Evolutionary conservation across 148 eudicot species (phyloP), one percentile per base, ranked within the genome.

Genomic region (Rhododendron mucronatum): DNA sequence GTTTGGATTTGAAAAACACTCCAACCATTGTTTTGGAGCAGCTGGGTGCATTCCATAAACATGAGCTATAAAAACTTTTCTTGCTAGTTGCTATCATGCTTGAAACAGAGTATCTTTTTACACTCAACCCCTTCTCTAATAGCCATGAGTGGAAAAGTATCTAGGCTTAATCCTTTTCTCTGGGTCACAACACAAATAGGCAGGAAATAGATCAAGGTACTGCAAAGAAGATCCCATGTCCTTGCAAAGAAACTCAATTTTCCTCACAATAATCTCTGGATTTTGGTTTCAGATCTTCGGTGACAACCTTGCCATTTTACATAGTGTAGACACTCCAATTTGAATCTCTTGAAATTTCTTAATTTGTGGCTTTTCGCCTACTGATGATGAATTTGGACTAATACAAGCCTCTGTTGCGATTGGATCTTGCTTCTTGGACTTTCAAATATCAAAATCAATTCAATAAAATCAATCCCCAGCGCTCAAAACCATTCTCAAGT

Each of bases 161-260:
- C 98, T 92, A 18, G 96, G 98, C 80, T 87, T 95, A 50, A 95
- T 89, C 88, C 96, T 89, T 71, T 90, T 93, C 85, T 94, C 98
- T 51, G 94, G 87, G 85, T 91, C 92, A 85, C 85, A 93, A 75
- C 91, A 84, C 85, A 95, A 86, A 88, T 85, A 94, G 47, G 88
- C 88, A 50, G 96, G 96, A 78, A 94, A 95, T 77, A 20, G 45
- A 86, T 91, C 93, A 21, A 95, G 91, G 82, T 71, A 86, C 51
- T 92, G 85, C 82, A 55, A 55, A 55, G 96, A 85, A 47, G 61
- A 55, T 55, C 61, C 61, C 61, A 55, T 1, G 78, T 82, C 93
- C 84, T 89, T 65, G 87, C 88, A 85, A 85, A 93, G 90, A 86
- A 83, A 95, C 57, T 87, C 84, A n/a, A 95, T 26, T 88, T 95